These are phyloP conservation scores for Polytrichum formosum DNA, from an alignment of 225 moss, liverwort and hornwort species.

Conservation along the genomic window DNA sequence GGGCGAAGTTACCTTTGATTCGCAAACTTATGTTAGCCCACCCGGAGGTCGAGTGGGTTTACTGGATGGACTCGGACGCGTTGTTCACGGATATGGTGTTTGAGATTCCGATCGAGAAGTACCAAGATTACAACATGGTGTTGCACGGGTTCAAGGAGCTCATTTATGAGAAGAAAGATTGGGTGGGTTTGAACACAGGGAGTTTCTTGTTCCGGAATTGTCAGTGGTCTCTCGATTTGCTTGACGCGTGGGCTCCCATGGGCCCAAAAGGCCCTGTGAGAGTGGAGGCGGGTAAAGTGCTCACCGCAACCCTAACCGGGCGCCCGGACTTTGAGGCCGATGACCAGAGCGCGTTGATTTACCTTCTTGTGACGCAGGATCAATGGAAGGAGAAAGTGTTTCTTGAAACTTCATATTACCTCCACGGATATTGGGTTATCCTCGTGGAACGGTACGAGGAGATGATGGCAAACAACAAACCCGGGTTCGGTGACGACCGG, in stretches of 20 bases:
- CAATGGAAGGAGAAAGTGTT: constrained; percentile 38
- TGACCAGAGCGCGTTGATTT: constrained; percentile 37
- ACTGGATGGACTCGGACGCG: constrained; percentile 55
- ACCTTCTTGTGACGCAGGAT: constrained; percentile 17
- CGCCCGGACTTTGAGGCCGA: constrained; percentile 47
- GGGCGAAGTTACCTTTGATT: constrained; percentile 45
- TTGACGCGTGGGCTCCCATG: constrained; percentile 56
- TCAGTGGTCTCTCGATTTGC: constrained; percentile 38
- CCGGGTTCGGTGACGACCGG: constrained; percentile 33
- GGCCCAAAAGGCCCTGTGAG: constrained; percentile 37
- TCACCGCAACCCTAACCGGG: constrained; percentile 18
- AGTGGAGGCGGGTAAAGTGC: constrained; percentile 21
- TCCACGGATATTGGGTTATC: constrained; percentile 58
- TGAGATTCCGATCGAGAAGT: constrained; percentile 15
- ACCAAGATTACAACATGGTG: constrained; percentile 22
- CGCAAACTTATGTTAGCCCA: constrained; percentile 16
- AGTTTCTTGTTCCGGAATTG: constrained; percentile 44
- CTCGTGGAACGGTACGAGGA: constrained; percentile 44
- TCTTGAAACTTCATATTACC: constrained; percentile 39
- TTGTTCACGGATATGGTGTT: constrained; percentile 42
- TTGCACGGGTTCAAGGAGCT: constrained; percentile 35
- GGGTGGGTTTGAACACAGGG: constrained; percentile 49
- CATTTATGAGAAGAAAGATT: constrained; percentile 42
- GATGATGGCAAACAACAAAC: constrained; percentile 37
- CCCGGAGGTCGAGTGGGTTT: constrained; percentile 45